Evolutionary conservation across 129 eudicot species (phyloP).

Genomic region (Flaveria robusta): DNA sequence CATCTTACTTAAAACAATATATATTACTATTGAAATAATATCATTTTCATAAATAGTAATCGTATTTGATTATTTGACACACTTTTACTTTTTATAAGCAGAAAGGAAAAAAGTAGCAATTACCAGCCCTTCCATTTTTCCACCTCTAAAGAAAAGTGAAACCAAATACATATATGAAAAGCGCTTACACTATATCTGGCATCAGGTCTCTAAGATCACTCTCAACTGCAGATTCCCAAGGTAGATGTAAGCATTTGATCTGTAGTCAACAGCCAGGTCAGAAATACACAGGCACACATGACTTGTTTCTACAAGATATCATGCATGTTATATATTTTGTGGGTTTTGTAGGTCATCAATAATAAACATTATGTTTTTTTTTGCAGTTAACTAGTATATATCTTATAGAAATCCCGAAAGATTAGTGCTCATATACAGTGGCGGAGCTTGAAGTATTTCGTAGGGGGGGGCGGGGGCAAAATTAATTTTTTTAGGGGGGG

Average conservation of each 20-base stretch:
- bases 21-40: neutral
- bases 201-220: slow-evolving; percentile 54
- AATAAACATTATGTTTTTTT: neutral
- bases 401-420: slow-evolving; percentile 14
- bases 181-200: slow-evolving; percentile 71
- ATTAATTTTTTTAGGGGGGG: too few relatives aligned
- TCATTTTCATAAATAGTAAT: neutral
- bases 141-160: neutral
- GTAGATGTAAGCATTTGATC: slow-evolving; percentile 71
- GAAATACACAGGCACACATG: slow-evolving; percentile 4
- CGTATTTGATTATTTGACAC: neutral
- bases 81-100: neutral
- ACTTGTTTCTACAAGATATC: slow-evolving; percentile 6
- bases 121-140: neutral
- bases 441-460: too few relatives aligned
- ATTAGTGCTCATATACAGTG: too few relatives aligned
- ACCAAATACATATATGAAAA: neutral
- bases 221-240: slow-evolving; percentile 82
- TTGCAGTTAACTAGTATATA: neutral
- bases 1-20: neutral
- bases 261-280: slow-evolving; percentile 30
- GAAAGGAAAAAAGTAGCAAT: neutral
- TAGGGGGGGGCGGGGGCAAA: too few relatives aligned
- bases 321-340: slow-evolving; percentile 2
- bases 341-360: neutral